phyloP scores from a whole-genome alignment of 1,139 yeast species.

The Meyerozyma carpophila region DNA sequence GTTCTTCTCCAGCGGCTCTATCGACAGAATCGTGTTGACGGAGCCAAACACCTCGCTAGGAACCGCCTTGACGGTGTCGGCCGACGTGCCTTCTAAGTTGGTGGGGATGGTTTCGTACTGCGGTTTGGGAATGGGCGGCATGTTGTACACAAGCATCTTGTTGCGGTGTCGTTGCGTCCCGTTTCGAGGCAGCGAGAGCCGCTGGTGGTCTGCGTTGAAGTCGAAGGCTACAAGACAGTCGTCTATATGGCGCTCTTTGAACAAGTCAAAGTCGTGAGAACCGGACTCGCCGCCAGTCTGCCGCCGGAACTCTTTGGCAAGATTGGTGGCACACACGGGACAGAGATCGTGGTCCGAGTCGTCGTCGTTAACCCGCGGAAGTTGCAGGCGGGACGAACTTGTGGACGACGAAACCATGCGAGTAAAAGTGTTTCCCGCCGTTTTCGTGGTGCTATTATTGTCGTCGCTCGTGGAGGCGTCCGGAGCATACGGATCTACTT shows the following conservation, averaged over 20 bases:
- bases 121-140: slow-evolving; percentile 52
- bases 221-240: slow-evolving; percentile 65
- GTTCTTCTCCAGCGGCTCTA: slow-evolving; percentile 18
- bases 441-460: slow-evolving; percentile 21
- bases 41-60: slow-evolving; percentile 14
- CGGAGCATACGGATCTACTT: slow-evolving; percentile 2
- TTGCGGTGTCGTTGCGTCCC: slow-evolving; percentile 42
- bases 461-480: slow-evolving; percentile 2
- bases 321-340: slow-evolving; percentile 45
- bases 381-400: slow-evolving; percentile 11
- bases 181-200: slow-evolving; percentile 24
- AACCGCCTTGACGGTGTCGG: slow-evolving; percentile 6
- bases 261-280: slow-evolving; percentile 35
- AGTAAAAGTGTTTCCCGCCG: slow-evolving; percentile 15
- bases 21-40: slow-evolving; percentile 19
- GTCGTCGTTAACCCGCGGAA: slow-evolving; percentile 8
- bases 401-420: slow-evolving; percentile 25
- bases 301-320: slow-evolving; percentile 43
- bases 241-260: slow-evolving; percentile 63
- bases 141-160: slow-evolving; percentile 79
- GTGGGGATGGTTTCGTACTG: slow-evolving; percentile 30
- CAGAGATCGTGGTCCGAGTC: slow-evolving; percentile 34
- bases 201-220: slow-evolving; percentile 51
- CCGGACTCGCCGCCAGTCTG: slow-evolving; percentile 14
- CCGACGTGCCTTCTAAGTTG: slow-evolving; percentile 6